A percentile compares a stretch with the other conserved stretches of the same genome.
phyloP scores from a whole-genome alignment of 371 early-diverging fungal species.

The Conidiobolus incongruus region DNA sequence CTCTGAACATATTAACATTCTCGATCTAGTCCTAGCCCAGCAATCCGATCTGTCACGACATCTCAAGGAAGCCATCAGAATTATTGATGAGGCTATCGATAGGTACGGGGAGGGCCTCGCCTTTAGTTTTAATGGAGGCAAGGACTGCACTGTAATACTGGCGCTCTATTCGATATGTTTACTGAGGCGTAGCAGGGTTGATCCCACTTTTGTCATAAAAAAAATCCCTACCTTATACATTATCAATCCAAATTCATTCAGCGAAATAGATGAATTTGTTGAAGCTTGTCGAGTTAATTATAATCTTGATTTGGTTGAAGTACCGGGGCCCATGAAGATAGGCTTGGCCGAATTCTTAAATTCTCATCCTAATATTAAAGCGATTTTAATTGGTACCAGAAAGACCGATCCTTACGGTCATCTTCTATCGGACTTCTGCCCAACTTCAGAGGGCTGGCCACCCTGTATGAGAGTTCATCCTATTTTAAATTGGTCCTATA shows the following conservation, averaged over 20 bases:
- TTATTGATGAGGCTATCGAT: too few relatives aligned
- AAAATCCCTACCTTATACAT: conserved; percentile 40
- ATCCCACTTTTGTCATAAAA: conserved; percentile 5
- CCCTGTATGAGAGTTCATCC: conserved; percentile 80
- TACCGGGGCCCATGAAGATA: conserved; percentile 53
- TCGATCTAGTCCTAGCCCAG: too few relatives aligned
- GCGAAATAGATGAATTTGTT: conserved; percentile 76
- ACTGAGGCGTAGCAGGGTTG: background rate
- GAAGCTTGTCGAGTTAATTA: conserved; percentile 33
- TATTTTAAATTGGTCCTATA: conserved; percentile 75
- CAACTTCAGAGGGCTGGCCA: conserved; percentile 83
- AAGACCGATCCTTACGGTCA: conserved; percentile 78
- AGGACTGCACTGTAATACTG: conserved; percentile 87
- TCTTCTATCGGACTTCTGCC: conserved; percentile 40
- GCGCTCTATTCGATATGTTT: conserved; percentile 33
- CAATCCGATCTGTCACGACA: too few relatives aligned
- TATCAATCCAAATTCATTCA: conserved; percentile 48
- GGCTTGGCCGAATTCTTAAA: conserved; percentile 47
- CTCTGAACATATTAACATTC: too few relatives aligned
- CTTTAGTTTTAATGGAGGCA: conserved; percentile 90
- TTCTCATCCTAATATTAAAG: conserved; percentile 28
- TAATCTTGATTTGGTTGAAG: conserved; percentile 31
- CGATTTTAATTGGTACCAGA: conserved; percentile 78
- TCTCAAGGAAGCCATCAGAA: too few relatives aligned
- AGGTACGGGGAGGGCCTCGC: conserved; percentile 17